These are phyloP conservation scores for Mrakiaceae sp. DNA, from an alignment of 1,284 basidiomycete species.

Conservation along the genomic window DNA sequence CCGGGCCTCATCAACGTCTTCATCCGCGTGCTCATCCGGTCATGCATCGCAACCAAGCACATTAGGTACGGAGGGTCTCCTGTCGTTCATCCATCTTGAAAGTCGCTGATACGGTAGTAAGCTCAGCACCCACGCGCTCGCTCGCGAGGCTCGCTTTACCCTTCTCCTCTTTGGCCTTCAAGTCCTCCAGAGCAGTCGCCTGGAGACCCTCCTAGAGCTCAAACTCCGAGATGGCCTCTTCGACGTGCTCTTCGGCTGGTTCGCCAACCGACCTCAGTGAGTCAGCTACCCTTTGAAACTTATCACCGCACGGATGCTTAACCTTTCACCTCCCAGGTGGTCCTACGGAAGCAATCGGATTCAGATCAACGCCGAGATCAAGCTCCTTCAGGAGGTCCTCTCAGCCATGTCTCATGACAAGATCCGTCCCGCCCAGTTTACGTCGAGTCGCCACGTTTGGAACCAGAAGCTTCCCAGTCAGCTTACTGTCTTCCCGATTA, in stretches of 20 bases:
- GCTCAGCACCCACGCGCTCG: slow-evolving; percentile 74
- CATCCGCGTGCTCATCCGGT: slow-evolving; percentile 70
- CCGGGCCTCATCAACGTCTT: slow-evolving; percentile 76
- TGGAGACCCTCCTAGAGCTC: slow-evolving; percentile 76
- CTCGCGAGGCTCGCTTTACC: slow-evolving; percentile 78
- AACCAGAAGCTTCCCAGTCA: slow-evolving; percentile 2
- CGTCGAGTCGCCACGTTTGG: slow-evolving; percentile 37
- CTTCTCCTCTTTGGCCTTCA: slow-evolving; percentile 90
- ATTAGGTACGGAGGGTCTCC: slow-evolving; percentile 50
- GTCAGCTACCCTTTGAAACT: slow-evolving; percentile 26
- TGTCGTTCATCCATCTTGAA: neutral
- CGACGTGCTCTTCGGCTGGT: slow-evolving; percentile 78
- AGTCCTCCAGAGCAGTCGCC: slow-evolving; percentile 70
- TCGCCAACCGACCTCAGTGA: slow-evolving; percentile 74
- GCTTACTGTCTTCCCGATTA: neutral
- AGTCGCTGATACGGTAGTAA: neutral
- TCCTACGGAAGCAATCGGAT: slow-evolving; percentile 84
- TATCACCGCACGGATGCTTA: neutral
- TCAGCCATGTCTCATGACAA: slow-evolving; percentile 62
- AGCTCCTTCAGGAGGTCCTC: slow-evolving; percentile 72
- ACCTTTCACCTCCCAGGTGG: slow-evolving; percentile 50
- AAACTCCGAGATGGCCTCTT: slow-evolving; percentile 67
- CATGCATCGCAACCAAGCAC: slow-evolving; percentile 50
- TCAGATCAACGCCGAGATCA: slow-evolving; percentile 80
- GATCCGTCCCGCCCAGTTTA: slow-evolving; percentile 50